Evolutionary conservation across 176 grass and related monocot genomes (phyloP).

Genomic region (Sorghum bicolor): Sorghum_bicolor_NCBIv3 NC_012871.2:9200001-9200500

Average conservation of each 20-base stretch:
- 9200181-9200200: slow-evolving; percentile 10
- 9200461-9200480: slow-evolving; percentile 16
- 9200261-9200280: slow-evolving; percentile 17
- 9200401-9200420: neutral
- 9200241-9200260: slow-evolving; percentile 19
- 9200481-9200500: neutral
- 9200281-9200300: neutral
- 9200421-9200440: slow-evolving; percentile 31
- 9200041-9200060: neutral
- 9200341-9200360: slow-evolving; percentile 22
- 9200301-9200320: slow-evolving; percentile 1
- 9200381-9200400: neutral
- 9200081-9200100: neutral
- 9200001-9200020: neutral
- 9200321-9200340: slow-evolving; percentile 18
- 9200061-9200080: neutral
- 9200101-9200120: slow-evolving; percentile 17
- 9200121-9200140: slow-evolving; percentile 17
- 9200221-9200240: slow-evolving; percentile 1
- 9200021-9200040: neutral
- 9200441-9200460: slow-evolving; percentile 26
- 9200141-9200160: slow-evolving; percentile 12
- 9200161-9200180: slow-evolving; percentile 11
- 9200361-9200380: slow-evolving; percentile 6
- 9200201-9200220: slow-evolving; percentile 7